Conservation (phyloP, 805 yeast species). For the Zygotorulaspora chibaensis region DNA sequence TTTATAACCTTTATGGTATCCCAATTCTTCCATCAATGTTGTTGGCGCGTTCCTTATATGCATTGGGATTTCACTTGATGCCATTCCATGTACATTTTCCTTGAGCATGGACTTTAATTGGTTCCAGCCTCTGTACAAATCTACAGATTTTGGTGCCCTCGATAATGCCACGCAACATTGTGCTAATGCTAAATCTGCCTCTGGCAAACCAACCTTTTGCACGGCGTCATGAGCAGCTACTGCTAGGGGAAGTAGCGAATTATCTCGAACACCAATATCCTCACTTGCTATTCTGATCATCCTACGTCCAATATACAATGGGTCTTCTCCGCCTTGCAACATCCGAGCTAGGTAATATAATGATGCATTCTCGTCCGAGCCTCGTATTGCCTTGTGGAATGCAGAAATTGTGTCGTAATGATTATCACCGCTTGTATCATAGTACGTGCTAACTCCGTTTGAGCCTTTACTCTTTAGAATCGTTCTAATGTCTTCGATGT, state of each 20-base stretch:
- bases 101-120: slow-evolving; percentile 55
- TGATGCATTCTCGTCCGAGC: slow-evolving; percentile 86
- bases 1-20: slow-evolving; percentile 79
- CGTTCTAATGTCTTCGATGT: slow-evolving; percentile 34
- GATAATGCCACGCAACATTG: slow-evolving; percentile 94
- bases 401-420: slow-evolving; percentile 97
- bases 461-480: slow-evolving; percentile 48
- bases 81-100: slow-evolving; percentile 45
- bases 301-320: slow-evolving; percentile 80
- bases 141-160: slow-evolving; percentile 77
- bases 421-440: slow-evolving; percentile 84
- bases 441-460: slow-evolving; percentile 36
- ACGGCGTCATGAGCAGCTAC: slow-evolving; percentile 80
- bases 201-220: slow-evolving; percentile 91
- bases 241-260: slow-evolving; percentile 80
- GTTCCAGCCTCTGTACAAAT: slow-evolving; percentile 76
- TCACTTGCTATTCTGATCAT: slow-evolving; percentile 95
- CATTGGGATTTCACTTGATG: slow-evolving; percentile 55
- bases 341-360: slow-evolving; percentile 80
- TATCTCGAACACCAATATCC: slow-evolving; percentile 85
- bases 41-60: slow-evolving; percentile 97
- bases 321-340: slow-evolving; percentile 93
- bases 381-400: slow-evolving; percentile 88
- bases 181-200: slow-evolving; percentile 81
- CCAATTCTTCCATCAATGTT: slow-evolving; percentile 78